phyloP scores from a whole-genome alignment of 768 basidiomycete genomes.

The Phylloporus arenicola region DNA sequence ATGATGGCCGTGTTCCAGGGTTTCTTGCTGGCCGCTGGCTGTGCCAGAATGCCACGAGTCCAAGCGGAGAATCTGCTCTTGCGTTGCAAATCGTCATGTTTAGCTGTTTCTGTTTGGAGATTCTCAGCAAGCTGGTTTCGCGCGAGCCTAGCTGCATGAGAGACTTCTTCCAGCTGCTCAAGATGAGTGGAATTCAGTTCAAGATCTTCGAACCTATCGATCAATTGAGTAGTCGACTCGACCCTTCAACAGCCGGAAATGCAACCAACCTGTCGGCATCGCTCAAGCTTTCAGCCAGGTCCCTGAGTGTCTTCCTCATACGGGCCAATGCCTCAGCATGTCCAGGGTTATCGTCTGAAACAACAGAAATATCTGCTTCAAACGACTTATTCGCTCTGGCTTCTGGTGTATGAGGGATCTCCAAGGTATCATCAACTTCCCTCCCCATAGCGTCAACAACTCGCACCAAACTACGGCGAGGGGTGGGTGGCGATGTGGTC shows the following conservation, averaged over 20 bases:
- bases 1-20: constrained; percentile 29
- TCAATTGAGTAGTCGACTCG: constrained; percentile 5
- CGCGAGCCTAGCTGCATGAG: constrained; percentile 45
- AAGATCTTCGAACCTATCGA: constrained; percentile 35
- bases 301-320: constrained; percentile 53
- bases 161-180: constrained; percentile 47
- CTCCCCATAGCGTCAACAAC: constrained; percentile 68
- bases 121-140: constrained; percentile 42
- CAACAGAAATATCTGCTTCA: constrained; percentile 18
- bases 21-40: constrained; percentile 17
- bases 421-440: constrained; percentile 39
- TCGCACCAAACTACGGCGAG: constrained; percentile 42
- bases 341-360: constrained; percentile 22
- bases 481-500: constrained; percentile 12
- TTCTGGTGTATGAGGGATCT: constrained; percentile 30
- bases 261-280: constrained; percentile 50
- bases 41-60: constrained; percentile 33
- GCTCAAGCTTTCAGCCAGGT: constrained; percentile 50
- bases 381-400: constrained; percentile 13
- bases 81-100: constrained; percentile 32
- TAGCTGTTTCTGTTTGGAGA: constrained; percentile 36
- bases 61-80: constrained; percentile 34
- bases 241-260: not conserved
- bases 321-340: constrained; percentile 51
- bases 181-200: constrained; percentile 42